Base-by-base conservation (phyloP, 2,329 filamentous ascomycete species). In the Fusarium nelsonii region DNA sequence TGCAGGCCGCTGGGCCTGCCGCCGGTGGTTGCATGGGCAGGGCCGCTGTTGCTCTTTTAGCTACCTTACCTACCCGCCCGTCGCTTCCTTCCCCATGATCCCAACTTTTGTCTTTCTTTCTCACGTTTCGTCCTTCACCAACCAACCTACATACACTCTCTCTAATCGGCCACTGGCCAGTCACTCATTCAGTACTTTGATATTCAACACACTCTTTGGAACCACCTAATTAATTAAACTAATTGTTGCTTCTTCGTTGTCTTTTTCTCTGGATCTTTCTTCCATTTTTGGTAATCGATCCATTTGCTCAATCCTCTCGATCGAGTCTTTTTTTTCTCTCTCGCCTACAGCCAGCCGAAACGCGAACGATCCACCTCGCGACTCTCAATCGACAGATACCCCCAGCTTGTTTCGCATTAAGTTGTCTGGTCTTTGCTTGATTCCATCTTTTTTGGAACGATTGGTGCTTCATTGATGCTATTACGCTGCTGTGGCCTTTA, bases 91-190 rank as follows among this genome's bases (percentile, higher is more conserved):
- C 62, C 72, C 67, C 55, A 69, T 70, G 72, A 63, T 68, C 61
- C 65, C 65, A 66, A 65, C 58, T 71, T 53, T 67, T 44, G 58
- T 72, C 58, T 54, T 65, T 71, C 63, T 72, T 64, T 58, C 63
- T 62, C 72, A 60, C 50, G 65, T 65, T 73, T 72, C 63, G 60
- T 65, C 53, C 43, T 60, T 63, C 55, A 62, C 70, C 56, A 65
- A 70, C 63, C 58, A 58, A 69, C 59, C 65, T 63, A 69, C 72
- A 68, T 70, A 71, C 71, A 58, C 72, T 74, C 68, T 50, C 72
- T 73, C 62, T 74, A 72, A 73, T 74, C 72, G 65, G 71, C 63
- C 71, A 61, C 65, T 67, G 64, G 71, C 73, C 72, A 74, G 71
- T 72, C 72, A 62, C 65, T 74, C 73, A 57, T 69, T 74, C 64